Base-by-base conservation (phyloP, 192 early-diverging fungal genomes). In the Linnemannia exigua region DNA sequence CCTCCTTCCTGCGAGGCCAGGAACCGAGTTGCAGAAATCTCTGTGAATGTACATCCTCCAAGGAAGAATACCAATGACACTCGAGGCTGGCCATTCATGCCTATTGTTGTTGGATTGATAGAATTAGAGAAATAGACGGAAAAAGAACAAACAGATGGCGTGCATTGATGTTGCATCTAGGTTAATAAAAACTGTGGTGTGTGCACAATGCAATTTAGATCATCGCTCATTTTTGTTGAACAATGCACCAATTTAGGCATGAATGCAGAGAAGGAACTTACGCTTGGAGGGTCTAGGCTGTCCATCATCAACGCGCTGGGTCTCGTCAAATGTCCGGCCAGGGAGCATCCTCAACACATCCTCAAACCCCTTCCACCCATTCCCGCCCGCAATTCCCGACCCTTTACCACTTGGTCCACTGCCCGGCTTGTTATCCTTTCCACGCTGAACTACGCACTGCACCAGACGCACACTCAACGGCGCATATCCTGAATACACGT, bases 401-500 rank as follows among this genome's bases (percentile, higher is more conserved):
- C 54, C 70, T 31, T 75, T 82, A 3, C 72, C 84, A 25, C 86
- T 81, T 67, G 76, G 11, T 70, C 52, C 54, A 52, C 79, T 44
- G 36, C 71, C 71, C 77, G 71, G 63, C 73, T 51, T 79, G 76
- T 25, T 73, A 70, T 79, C 54, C 37, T 88, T 70, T 31, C 87
- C 80, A 22, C 88, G 73, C 50, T 79, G 81, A 36, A 89, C 79
- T 52, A 91, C 90, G 63, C 92, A 93, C 82, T 99, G 97, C 41
- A 99, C 88, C 44, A 99, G 89, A 44, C 98, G 94, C n/a, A 98
- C 91, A 37, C 92, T 93, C 36, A 98, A 79, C 7, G 98, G 98
- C 16, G 97, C 98, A 88, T 96, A 99, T 20, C 98, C 98, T 7
- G 96, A 96, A 84, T 98, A 98, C 20, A 98, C 97, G 81, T 97